Base-by-base conservation (phyloP, 306 rosid genomes). In the Ceratonia siliqua region DNA sequence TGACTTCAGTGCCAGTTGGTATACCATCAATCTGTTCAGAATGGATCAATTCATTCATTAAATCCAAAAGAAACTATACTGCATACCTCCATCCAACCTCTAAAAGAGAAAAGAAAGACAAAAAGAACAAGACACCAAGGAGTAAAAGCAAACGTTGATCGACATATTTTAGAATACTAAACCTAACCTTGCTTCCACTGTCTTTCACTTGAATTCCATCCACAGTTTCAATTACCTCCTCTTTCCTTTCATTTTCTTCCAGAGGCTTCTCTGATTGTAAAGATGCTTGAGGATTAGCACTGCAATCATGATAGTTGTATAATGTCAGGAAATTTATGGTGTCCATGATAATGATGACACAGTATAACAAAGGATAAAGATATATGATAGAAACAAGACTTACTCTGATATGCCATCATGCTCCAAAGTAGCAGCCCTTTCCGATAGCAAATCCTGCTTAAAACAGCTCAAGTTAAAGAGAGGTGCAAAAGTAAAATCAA, bases 401-500 rank as follows among this genome's bases (percentile, higher is more conserved):
- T 86, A 89, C 93, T 75, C 77, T 58, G 78, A 68, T 72, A 66
- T 64, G 45, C 62, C 86, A 71, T 80, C 89, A 75, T 80, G 85
- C 67, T 78, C 89, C 70, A 78, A 73, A 64, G 89, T 64, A 68
- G 87, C 79, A 75, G 82, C 87, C 82, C 89, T 89, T 77, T 83
- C 87, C 58, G 78, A 61, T 73, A 90, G 84, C 79, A 92, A 67
- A 48, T 89, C 99, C 99, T 95, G 90, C 77, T 81, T 63, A 59
- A 21, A 73, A 53, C 55, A 72, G 78, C 61, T 67, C 45, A 61
- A 39, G 36, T 79, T 66, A 38, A 57, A 83, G 39, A 13, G 20
- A 36, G 32, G n/a, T 42, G 72, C 49, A 81, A 70, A 53, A 22
- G 9, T 55, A 65, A 61, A 57, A 69, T 64, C 10, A 28, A 33